A percentile compares a stretch with the other conserved stretches of the same genome.
These are phyloP conservation scores for Phytophthora pluvialis DNA, from an alignment of 352 stramenopile species.

Conservation along the genomic window DNA sequence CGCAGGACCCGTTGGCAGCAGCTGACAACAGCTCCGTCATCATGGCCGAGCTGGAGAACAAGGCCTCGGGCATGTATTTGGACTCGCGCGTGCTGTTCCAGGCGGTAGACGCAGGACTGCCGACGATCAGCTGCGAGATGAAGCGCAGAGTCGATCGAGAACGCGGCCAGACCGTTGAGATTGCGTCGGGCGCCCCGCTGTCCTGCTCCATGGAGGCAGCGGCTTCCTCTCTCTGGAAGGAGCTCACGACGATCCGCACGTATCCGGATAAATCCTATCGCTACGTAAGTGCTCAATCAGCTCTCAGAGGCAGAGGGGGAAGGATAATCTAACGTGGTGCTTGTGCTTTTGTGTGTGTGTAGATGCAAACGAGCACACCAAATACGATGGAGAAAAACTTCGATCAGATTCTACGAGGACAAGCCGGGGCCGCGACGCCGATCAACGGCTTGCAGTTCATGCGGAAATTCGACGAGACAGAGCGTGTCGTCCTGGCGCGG, in stretches of 20 bases:
- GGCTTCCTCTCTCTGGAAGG: conserved; percentile 24
- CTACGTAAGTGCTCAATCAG: conserved; percentile 27
- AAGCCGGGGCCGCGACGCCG: conserved; percentile 5
- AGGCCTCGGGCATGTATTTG: conserved; percentile 30
- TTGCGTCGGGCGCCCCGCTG: conserved; percentile 25
- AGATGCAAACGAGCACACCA: conserved; percentile 26
- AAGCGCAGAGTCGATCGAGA: conserved; percentile 6
- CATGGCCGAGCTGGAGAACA: conserved; percentile 30
- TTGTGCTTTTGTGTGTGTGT: conserved; percentile 1
- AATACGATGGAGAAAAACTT: conserved; percentile 41
- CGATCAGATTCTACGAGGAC: conserved; percentile 23
- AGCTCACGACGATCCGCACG: conserved; percentile 27
- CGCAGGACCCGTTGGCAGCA: conserved; percentile 1
- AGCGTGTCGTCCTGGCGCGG: conserved; percentile 28
- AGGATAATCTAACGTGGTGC: background rate
- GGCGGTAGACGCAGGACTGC: background rate
- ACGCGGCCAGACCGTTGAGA: conserved; percentile 20
- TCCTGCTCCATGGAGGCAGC: conserved; percentile 26
- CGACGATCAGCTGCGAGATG: conserved; percentile 21
- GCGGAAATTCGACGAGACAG: conserved; percentile 33
- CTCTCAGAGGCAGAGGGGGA: no score
- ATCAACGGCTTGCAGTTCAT: conserved; percentile 41
- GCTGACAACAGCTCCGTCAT: conserved; percentile 32
- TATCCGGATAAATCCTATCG: conserved; percentile 38
- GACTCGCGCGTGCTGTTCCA: conserved; percentile 8